Evolutionary conservation across 306 rosid species (phyloP), one percentile per base, ranked within the genome.

Genomic region (Sindora glabra): DNA sequence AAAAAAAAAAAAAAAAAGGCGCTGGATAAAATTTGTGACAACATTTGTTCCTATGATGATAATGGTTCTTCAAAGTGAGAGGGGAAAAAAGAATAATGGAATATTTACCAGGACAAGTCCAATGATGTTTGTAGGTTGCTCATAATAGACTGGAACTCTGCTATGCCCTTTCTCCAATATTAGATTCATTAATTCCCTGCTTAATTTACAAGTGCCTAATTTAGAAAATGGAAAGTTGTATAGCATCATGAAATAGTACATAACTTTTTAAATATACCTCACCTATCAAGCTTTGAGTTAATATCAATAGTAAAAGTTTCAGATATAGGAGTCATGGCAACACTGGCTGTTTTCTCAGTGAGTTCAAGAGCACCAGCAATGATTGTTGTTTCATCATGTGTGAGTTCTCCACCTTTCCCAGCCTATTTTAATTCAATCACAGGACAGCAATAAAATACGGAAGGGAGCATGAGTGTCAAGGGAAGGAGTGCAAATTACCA

Each of bases 341-440:
- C 86, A 64, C 89, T 16, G 26, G 95, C 97, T 36, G 81, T 86
- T 59, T 92, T 92, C 77, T 83, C 89, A 5, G 77, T 7, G 29
- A 92, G 82, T 74, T 78, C 90, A 73, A 92, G 97, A 14, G 99
- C 99, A 66, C 99, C 99, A 32, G 95, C 86, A 75, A 92, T 92
- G 71, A 92, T 89, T 36, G 95, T 83, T 46, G 99, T 92, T 81
- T 92, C 99, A 69, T 86, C 84, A 67, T 86, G 99, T 9, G 99
- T 81, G 76, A 92, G 66, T 68, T 92, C 99, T 33, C 99, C 99
- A 37, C 99, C 99, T 77, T 92, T 92, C 59, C 99, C 99, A 70
- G 99, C 99, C 98, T 92, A 60, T 49, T 45, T 56, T 71, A 69
- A 46, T 65, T 46, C 71, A 78, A 76, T 3, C 37, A 62, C 44